Conservation (phyloP, 768 basidiomycete species). For the Serendipita sp. region DNA sequence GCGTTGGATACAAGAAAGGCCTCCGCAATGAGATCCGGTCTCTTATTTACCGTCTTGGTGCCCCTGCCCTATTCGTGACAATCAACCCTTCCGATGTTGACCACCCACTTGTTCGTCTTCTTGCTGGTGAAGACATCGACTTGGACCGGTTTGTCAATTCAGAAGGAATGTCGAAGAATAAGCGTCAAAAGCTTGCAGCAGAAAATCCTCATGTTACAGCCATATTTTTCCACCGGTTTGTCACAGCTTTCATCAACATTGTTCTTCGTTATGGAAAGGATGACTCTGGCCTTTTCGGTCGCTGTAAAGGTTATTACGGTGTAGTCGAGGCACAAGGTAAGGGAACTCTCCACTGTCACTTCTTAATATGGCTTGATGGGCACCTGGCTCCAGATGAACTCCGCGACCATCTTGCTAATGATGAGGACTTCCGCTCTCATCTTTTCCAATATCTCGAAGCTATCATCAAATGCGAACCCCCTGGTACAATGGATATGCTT, state of each 20-base stretch:
- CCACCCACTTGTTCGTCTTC: slow-evolving; percentile 27
- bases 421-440: slow-evolving; percentile 13
- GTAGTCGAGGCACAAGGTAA: slow-evolving; percentile 27
- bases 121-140: slow-evolving; percentile 25
- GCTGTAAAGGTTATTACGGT: slow-evolving; percentile 24
- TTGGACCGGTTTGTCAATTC: slow-evolving; percentile 20
- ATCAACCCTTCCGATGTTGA: slow-evolving; percentile 31
- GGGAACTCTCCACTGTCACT: slow-evolving; percentile 28
- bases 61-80: slow-evolving; percentile 30
- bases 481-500: slow-evolving; percentile 5
- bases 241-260: too few species aligned
- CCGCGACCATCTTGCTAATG: slow-evolving; percentile 8
- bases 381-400: slow-evolving; percentile 22
- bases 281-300: too few species aligned
- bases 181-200: slow-evolving; percentile 25
- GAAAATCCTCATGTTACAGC: slow-evolving; percentile 26
- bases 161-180: slow-evolving; percentile 19
- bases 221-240: slow-evolving; percentile 29
- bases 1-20: slow-evolving; percentile 16
- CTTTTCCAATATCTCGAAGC: slow-evolving; percentile 18
- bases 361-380: slow-evolving; percentile 27
- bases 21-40: slow-evolving; percentile 27
- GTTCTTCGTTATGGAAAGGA: too few species aligned
- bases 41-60: slow-evolving; percentile 22
- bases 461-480: slow-evolving; percentile 18